Evolutionary conservation across 2,329 filamentous ascomycete genomes (phyloP).

Genomic region (Trichoderma citrinoviride): DNA sequence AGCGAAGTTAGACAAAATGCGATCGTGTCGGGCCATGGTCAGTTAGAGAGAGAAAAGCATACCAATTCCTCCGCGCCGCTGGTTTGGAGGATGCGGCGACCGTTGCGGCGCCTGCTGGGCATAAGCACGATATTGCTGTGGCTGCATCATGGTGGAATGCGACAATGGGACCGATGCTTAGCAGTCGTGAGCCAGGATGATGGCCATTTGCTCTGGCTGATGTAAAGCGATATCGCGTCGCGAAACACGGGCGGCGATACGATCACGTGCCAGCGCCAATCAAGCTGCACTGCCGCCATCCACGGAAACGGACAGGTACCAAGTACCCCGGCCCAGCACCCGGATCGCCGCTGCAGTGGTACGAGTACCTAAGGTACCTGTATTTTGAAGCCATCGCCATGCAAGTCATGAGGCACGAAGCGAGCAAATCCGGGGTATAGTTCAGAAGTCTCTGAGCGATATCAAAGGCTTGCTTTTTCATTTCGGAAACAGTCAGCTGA

Average conservation of each 20-base stretch:
- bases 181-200: not conserved
- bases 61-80: slow-evolving; percentile 55
- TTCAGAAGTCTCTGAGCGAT: no score
- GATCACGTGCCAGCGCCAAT: slow-evolving; percentile 2
- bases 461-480: no score
- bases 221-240: slow-evolving; percentile 16
- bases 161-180: not conserved
- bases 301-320: not conserved
- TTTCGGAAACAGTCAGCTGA: no score
- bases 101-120: slow-evolving; percentile 51
- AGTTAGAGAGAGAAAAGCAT: slow-evolving; percentile 27
- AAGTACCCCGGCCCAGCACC: not conserved
- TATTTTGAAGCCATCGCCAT: not conserved
- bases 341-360: no score
- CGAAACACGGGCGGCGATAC: not conserved
- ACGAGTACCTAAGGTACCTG: not conserved
- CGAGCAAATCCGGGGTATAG: no score
- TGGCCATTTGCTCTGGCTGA: not conserved
- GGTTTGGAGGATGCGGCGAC: slow-evolving; percentile 47
- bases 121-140: slow-evolving; percentile 50
- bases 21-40: not conserved
- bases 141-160: slow-evolving; percentile 43
- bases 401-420: no score
- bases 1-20: slow-evolving; percentile 19
- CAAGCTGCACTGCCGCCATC: not conserved